phyloP scores from a whole-genome alignment of 2,329 filamentous ascomycete genomes.

The Arthrobotrys megalospora region DNA sequence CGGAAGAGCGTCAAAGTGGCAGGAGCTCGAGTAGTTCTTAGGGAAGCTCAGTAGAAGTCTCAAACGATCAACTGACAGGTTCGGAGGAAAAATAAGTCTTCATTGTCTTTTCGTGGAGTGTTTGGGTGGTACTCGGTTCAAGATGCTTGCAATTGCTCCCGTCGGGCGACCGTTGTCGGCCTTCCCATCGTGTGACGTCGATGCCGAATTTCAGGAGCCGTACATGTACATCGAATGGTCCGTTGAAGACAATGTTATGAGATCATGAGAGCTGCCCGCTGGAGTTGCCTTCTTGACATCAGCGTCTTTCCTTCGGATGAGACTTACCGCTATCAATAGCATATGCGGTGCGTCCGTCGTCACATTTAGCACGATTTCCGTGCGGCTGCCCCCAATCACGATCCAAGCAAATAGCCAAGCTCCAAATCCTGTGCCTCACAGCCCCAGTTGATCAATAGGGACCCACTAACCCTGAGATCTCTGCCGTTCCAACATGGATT shows the following conservation, averaged over 20 bases:
- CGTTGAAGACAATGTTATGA: constrained; percentile 9
- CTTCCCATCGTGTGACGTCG: constrained; percentile 37
- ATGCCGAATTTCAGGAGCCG: constrained; percentile 16
- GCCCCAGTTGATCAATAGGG: constrained; percentile 48
- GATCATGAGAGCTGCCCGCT: constrained; percentile 3
- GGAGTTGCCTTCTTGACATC: constrained; percentile 27
- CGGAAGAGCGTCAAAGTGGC: constrained; percentile 31
- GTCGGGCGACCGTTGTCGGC: constrained; percentile 17
- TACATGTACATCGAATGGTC: background rate
- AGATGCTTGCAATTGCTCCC: constrained; percentile 16
- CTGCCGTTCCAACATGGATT: constrained; percentile 49
- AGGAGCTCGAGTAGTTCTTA: constrained; percentile 48
- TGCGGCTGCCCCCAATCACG: constrained; percentile 36
- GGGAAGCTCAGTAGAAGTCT: constrained; percentile 32
- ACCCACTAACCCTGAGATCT: constrained; percentile 43
- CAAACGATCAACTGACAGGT: constrained; percentile 12
- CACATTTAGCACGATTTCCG: constrained; percentile 34
- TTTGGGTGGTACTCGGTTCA: constrained; percentile 46
- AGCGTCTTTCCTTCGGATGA: constrained; percentile 11
- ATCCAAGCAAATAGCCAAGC: constrained; percentile 43
- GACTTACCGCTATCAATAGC: constrained; percentile 46
- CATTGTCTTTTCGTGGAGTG: constrained; percentile 29
- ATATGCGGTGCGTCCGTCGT: constrained; percentile 37
- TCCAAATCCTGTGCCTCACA: constrained; percentile 52
- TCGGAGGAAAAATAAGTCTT: constrained; percentile 24